Evolutionary conservation across 1,139 yeast genomes (phyloP).

Genomic region (Saccharomyces hybrid): DNA sequence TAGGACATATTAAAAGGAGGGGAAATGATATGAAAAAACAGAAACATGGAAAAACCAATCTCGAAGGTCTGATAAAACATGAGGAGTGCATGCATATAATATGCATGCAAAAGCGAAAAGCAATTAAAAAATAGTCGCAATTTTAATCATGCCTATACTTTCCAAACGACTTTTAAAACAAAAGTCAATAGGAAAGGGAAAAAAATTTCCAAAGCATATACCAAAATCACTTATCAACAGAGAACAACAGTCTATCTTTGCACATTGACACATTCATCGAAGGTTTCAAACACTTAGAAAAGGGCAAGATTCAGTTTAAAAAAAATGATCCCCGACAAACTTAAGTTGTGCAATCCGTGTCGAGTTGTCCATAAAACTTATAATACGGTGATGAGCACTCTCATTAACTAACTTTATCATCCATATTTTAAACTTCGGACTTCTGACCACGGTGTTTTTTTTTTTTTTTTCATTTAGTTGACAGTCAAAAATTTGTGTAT

Average conservation of each 20-base stretch:
- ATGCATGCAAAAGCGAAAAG: not conserved
- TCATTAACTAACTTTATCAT: not conserved
- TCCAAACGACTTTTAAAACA: not conserved
- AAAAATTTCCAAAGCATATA: not conserved
- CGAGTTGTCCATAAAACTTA: not conserved
- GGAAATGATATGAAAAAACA: not conserved
- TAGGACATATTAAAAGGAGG: not conserved
- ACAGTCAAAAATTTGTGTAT: not conserved
- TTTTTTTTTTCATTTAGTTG: not conserved
- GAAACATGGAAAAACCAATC: not conserved
- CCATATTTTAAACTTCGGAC: not conserved
- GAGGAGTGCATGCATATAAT: not conserved
- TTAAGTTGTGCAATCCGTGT: slow-evolving; percentile 35
- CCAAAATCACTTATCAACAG: not conserved
- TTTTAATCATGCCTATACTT: not conserved
- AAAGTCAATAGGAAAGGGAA: slow-evolving; percentile 1
- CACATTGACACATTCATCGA: slow-evolving; percentile 41
- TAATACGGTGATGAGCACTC: not conserved
- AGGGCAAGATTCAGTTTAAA: not conserved
- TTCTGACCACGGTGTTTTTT: not conserved
- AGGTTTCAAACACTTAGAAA: slow-evolving; percentile 16
- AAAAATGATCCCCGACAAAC: slow-evolving; percentile 30
- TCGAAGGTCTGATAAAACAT: not conserved
- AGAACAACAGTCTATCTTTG: slow-evolving; percentile 26
- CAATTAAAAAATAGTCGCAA: not conserved